Evolutionary conservation across 257 asterid species (phyloP).

Genomic region (Buddleja alternifolia): DNA sequence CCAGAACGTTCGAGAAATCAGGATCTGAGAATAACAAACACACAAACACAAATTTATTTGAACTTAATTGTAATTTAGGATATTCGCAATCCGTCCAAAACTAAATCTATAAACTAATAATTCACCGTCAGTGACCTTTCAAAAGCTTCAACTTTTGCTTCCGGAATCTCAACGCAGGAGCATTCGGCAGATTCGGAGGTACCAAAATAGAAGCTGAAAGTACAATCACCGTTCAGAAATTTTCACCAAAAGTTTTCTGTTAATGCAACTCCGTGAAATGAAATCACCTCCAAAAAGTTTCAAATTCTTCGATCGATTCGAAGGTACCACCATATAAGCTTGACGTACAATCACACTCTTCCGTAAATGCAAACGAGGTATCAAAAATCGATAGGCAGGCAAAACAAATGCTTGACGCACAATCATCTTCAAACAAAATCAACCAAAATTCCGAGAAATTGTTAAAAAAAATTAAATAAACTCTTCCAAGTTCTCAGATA

Average conservation of each 20-base stretch:
- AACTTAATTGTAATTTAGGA: not conserved
- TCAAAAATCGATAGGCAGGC: slow-evolving; percentile 30
- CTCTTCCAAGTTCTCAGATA: not conserved
- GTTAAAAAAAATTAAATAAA: not conserved
- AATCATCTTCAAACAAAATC: slow-evolving; percentile 30
- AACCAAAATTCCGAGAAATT: slow-evolving; percentile 3
- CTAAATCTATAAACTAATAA: not conserved
- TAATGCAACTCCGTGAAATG: slow-evolving; percentile 19
- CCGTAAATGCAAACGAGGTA: slow-evolving; percentile 25
- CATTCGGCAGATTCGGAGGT: slow-evolving; percentile 14
- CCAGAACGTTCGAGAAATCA: not conserved
- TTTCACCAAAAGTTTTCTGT: not conserved
- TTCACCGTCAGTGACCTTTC: slow-evolving; percentile 8
- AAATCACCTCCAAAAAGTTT: slow-evolving; percentile 44
- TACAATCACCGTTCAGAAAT: not conserved
- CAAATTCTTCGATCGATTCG: slow-evolving; percentile 33
- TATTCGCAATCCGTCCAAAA: not conserved
- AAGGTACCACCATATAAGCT: slow-evolving; percentile 37
- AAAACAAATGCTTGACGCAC: slow-evolving; percentile 30
- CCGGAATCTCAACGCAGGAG: not conserved
- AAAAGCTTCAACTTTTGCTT: slow-evolving; percentile 12
- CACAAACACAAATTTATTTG: not conserved
- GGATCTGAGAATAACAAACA: not conserved
- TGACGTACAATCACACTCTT: slow-evolving; percentile 30
- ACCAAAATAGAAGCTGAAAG: slow-evolving; percentile 21